Percentiles rank a stretch among this genome's conserved stretches.
phyloP scores from a whole-genome alignment of 1,284 basidiomycete genomes.

The Cystobasidium sp. region DNA sequence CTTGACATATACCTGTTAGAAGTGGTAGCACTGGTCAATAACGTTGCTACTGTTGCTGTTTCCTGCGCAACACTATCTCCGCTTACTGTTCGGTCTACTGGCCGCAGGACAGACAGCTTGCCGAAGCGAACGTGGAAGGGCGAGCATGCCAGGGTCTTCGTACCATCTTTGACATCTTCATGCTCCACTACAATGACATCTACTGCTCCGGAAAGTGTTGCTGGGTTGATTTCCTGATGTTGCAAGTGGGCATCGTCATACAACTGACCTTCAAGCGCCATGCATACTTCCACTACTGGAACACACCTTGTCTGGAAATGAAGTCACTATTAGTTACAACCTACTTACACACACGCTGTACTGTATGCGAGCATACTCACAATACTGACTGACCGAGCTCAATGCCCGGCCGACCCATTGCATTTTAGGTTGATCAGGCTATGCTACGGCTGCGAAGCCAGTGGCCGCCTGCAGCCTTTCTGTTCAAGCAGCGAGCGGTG shows the following conservation, averaged over 20 bases:
- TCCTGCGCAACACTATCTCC: neutral
- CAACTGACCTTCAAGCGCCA: neutral
- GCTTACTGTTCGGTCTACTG: slow-evolving; percentile 87
- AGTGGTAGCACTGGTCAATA: neutral
- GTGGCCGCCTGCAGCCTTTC: neutral
- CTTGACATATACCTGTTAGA: slow-evolving; percentile 53
- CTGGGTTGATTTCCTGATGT: slow-evolving; percentile 71
- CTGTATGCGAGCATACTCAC: slow-evolving; percentile 2
- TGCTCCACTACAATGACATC: slow-evolving; percentile 92
- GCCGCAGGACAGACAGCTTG: slow-evolving; percentile 93
- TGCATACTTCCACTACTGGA: no score
- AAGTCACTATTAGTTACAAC: neutral
- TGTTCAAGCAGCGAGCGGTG: neutral
- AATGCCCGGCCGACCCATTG: slow-evolving; percentile 48
- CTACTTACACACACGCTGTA: neutral
- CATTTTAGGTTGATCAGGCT: slow-evolving; percentile 35
- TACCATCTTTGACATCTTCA: slow-evolving; percentile 61
- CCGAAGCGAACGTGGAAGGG: slow-evolving; percentile 99
- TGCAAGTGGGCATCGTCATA: slow-evolving; percentile 10
- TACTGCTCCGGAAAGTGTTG: slow-evolving; percentile 93
- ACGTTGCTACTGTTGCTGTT: neutral
- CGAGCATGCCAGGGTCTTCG: slow-evolving; percentile 79
- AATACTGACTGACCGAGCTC: slow-evolving; percentile 50
- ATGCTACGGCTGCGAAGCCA: neutral
- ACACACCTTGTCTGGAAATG: slow-evolving; percentile 25